These are phyloP conservation scores for Citrullus colocynthis DNA, from an alignment of 306 rosid species.

Conservation along the genomic window DNA sequence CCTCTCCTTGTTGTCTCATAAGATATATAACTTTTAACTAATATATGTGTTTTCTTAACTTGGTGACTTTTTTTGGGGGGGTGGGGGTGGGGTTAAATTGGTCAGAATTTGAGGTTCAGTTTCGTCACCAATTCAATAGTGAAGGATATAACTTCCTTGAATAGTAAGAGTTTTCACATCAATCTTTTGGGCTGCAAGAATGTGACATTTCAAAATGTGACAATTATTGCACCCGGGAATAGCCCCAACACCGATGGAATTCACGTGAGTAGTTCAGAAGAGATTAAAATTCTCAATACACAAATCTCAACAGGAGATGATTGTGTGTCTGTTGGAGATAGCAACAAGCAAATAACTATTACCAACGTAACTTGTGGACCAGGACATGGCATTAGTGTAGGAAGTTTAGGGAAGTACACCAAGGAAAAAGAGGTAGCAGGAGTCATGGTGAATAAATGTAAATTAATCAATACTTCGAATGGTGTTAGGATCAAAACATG, in stretches of 20 bases:
- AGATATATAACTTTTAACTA: too few species aligned
- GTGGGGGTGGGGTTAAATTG: too few species aligned
- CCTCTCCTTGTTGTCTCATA: background rate
- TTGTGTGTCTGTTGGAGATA: background rate
- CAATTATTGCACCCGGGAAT: background rate
- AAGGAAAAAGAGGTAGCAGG: background rate
- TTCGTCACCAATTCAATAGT: background rate
- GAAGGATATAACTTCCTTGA: background rate
- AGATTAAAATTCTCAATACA: background rate
- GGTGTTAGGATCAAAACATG: conserved; percentile 49
- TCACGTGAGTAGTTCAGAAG: background rate
- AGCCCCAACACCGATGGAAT: background rate
- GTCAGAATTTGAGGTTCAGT: background rate
- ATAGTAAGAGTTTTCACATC: background rate
- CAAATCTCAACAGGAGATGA: background rate
- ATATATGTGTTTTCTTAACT: too few species aligned
- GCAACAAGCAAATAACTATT: background rate
- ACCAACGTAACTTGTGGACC: background rate
- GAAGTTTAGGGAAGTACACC: too few species aligned
- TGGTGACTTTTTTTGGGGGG: too few species aligned
- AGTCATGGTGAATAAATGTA: background rate
- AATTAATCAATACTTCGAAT: conserved; percentile 12
- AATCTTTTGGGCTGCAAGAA: background rate
- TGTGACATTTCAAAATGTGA: background rate
- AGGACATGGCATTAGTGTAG: background rate